Base-by-base conservation (phyloP, 2,329 filamentous ascomycete species). In the Fusarium musae region DNA sequence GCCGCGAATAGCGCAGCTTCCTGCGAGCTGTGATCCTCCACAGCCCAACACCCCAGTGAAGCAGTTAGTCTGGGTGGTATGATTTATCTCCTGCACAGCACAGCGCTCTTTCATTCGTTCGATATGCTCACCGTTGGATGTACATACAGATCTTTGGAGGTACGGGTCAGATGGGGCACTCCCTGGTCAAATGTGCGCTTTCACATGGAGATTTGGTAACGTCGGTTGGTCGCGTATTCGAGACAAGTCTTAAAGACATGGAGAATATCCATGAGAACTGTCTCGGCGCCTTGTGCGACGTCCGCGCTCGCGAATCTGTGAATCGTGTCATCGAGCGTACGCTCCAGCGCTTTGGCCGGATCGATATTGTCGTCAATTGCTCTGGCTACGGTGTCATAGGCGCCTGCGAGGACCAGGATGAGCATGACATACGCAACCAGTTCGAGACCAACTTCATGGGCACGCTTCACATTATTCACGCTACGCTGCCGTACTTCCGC, bases 391-490 rank as follows among this genome's bases (percentile, higher is more conserved):
- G 95, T 59, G 95, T 99, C 60, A 97, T 98, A 76, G 96, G 94
- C 34, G 92, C 96, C 3, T 98, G 95, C 82, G 96, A 98, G 83
- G 96, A 98, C 83, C 96, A 98, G 84, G 95, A 98, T 81, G 94
- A 97, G 80, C 92, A 95, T 81, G 96, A 98, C 80, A 89, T 98
- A 75, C 93, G 95, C 66, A 96, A 97, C 78, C 96, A 98, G 82
- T 98, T 98, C 83, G 94, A 97, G 85, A 98, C 95, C 28, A 99
- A 99, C 82, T 97, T 98, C 82, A 96, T 97, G 87, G 96, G 96
- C 60, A 97, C 95, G 0, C 83, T 98, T 67, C 93, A 98, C 83
- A 97, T 99, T 77, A 92, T 98, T 66, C 95, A 98, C 81, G 86
- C 93, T 26, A 95, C 93, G 3, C 85, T 98, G 42, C 95, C 95